phyloP scores from a whole-genome alignment of 208 protist genomes.

The Leishmania arabica region DNA sequence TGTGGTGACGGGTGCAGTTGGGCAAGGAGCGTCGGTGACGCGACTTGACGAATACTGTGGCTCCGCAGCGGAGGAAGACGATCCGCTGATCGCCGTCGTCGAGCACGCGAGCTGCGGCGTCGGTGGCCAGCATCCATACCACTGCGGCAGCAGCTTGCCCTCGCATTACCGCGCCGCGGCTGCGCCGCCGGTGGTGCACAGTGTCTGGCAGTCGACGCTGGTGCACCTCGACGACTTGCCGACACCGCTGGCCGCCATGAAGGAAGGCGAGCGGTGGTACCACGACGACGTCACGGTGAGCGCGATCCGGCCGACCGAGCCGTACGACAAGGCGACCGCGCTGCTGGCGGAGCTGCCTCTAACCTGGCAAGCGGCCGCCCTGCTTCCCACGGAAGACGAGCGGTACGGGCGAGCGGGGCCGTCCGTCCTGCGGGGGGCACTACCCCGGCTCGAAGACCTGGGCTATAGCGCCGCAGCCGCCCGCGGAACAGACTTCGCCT shows the following conservation, averaged over 20 bases:
- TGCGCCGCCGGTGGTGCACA: constrained; percentile 43
- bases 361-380: constrained; percentile 14
- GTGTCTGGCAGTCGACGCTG: constrained; percentile 90
- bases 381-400: constrained; percentile 54
- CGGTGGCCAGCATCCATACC: constrained; percentile 17
- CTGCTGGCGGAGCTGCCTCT: constrained; percentile 37
- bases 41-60: background rate
- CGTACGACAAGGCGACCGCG: constrained; percentile 61
- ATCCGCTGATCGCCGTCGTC: constrained; percentile 34
- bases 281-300: constrained; percentile 83
- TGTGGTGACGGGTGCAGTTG: background rate
- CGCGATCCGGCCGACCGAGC: constrained; percentile 75
- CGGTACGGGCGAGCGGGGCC: constrained; percentile 27
- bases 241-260: constrained; percentile 76
- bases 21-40: background rate
- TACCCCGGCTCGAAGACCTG: constrained; percentile 73
- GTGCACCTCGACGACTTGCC: constrained; percentile 90
- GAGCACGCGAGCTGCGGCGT: constrained; percentile 21
- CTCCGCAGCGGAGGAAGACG: constrained; percentile 5
- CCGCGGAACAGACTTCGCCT: constrained; percentile 38
- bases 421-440: constrained; percentile 48
- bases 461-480: constrained; percentile 57
- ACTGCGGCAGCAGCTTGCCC: constrained; percentile 12
- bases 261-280: constrained; percentile 87
- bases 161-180: background rate